Conservation (phyloP, 106 monocot genomes). For the Chionographis japonica region DNA sequence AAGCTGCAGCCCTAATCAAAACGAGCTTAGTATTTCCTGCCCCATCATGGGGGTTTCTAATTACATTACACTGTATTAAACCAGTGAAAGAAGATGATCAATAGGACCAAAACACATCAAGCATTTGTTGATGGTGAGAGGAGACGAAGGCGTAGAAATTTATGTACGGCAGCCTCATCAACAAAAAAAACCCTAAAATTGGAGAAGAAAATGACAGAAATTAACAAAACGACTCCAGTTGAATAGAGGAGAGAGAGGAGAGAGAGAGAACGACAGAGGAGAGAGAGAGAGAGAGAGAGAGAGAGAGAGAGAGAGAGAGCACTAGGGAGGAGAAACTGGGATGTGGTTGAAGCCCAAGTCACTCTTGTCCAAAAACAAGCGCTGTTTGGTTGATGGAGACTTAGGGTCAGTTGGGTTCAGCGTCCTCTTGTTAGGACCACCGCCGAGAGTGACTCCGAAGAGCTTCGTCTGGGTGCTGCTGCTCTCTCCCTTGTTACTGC, state of each 20-base stretch:
- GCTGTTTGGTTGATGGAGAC: constrained; percentile 37
- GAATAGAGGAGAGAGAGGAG: not conserved
- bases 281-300: not conserved
- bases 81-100: no score
- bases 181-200: no score
- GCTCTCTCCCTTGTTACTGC: constrained; percentile 12
- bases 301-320: not conserved
- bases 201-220: not conserved
- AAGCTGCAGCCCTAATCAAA: no score
- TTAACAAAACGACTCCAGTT: not conserved
- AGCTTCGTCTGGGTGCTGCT: constrained; percentile 33
- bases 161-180: no score
- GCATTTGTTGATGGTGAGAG: no score
- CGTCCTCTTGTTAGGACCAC: constrained; percentile 17
- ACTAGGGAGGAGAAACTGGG: constrained; percentile 16
- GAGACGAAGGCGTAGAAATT: no score
- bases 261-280: no score
- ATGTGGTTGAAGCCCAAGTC: constrained; percentile 32
- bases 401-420: constrained; percentile 1
- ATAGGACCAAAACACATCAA: no score
- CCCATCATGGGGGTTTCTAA: no score
- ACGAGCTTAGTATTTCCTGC: no score
- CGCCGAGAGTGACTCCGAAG: constrained; percentile 38
- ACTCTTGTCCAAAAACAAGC: constrained; percentile 21
- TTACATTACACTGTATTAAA: no score